phyloP scores from a whole-genome alignment of 169 alveolate species.

The Toxoplasma gondii region DNA sequence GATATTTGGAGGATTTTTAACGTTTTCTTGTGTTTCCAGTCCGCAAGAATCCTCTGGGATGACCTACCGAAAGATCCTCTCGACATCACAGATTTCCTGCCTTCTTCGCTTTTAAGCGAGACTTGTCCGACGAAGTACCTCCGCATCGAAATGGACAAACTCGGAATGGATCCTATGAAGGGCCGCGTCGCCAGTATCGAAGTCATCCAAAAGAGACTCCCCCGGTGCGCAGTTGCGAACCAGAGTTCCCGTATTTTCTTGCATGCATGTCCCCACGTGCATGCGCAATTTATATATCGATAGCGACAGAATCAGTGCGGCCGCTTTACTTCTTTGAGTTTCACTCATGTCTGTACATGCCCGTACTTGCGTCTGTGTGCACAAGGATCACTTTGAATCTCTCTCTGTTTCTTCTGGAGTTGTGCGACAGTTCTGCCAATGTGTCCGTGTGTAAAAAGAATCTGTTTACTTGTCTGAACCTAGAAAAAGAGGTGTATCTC shows the following conservation, averaged over 20 bases:
- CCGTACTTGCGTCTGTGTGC: neutral
- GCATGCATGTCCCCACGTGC: neutral
- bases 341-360: neutral
- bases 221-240: conserved; percentile 36
- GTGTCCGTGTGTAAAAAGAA: too few relatives aligned
- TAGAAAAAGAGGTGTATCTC: too few relatives aligned
- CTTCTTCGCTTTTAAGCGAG: conserved; percentile 32
- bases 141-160: conserved; percentile 71
- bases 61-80: conserved; percentile 68
- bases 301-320: neutral
- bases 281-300: neutral
- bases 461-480: neutral
- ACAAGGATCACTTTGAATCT: too few relatives aligned
- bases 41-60: conserved; percentile 64
- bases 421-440: neutral
- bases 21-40: neutral
- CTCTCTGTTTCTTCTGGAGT: too few relatives aligned
- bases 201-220: conserved; percentile 65
- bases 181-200: conserved; percentile 72
- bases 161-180: conserved; percentile 76
- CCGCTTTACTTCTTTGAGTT: neutral
- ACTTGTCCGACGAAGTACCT: conserved; percentile 60
- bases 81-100: conserved; percentile 63
- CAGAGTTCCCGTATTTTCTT: neutral
- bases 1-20: too few relatives aligned